These are phyloP conservation scores for Rhodotorula sphaerocarpa DNA, from an alignment of 768 basidiomycete species.

Conservation along the genomic window DNA sequence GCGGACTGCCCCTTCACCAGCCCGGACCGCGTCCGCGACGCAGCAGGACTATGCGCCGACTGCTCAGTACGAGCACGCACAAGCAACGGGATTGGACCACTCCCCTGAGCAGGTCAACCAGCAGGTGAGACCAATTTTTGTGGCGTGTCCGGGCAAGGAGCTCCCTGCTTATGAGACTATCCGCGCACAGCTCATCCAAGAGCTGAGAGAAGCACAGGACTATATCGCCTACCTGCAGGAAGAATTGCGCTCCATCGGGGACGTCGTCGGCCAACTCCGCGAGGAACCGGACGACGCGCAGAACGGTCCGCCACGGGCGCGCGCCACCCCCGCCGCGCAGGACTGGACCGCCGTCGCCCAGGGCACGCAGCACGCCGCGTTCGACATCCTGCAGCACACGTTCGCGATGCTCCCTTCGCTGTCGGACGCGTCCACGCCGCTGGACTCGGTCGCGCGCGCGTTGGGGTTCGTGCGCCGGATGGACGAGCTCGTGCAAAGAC, in stretches of 20 bases:
- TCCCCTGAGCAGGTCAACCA: neutral
- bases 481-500: neutral
- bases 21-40: neutral
- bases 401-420: conserved; percentile 9
- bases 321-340: too few relatives aligned
- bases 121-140: neutral
- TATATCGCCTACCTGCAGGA: conserved; percentile 18
- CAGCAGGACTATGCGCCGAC: neutral
- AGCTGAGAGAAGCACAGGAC: conserved; percentile 12
- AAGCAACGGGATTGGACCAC: too few relatives aligned
- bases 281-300: neutral
- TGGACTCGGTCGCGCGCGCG: conserved; percentile 2
- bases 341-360: neutral
- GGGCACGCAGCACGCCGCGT: neutral
- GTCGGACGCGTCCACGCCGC: neutral
- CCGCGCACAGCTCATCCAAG: conserved; percentile 13
- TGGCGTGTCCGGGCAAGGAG: neutral
- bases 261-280: neutral
- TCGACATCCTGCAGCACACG: conserved; percentile 10
- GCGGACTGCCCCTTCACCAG: conserved; percentile 1
- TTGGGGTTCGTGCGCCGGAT: conserved; percentile 1
- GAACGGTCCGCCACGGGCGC: neutral
- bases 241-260: conserved; percentile 4
- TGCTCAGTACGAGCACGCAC: too few relatives aligned
- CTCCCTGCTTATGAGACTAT: too few relatives aligned